Evolutionary conservation across 129 eudicot species (phyloP), one percentile per base, ranked within the genome.

Genomic region (Saussurea involucrata): DNA sequence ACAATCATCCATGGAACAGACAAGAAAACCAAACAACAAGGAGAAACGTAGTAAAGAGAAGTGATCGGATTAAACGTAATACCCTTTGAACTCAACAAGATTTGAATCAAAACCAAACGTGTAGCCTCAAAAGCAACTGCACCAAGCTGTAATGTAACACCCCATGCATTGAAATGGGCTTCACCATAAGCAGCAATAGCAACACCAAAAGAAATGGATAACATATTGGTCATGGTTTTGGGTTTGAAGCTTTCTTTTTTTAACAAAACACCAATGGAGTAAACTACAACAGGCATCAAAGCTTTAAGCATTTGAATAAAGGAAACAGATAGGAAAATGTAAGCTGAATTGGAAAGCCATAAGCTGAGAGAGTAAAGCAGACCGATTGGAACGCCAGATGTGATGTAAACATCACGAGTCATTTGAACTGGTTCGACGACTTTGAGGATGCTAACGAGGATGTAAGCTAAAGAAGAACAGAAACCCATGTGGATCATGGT

Each of bases 31-130:
- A 81, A 75, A 60, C 85, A 81, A 68, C 85, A 72, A 22, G 85
- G 85, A 6, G 85, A 68, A 34, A 80, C 84, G 24, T 80, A 80
- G 32, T 80, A 80, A 1, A 80, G 46, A 2, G 84, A 73, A 17
- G 92, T 88, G 20, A 88, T 88, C 3, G 89, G 86, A 20, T 88
- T 88, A 7, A 88, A 76, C 17, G 72, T 75, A 12, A 81, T 81
- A 4, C 85, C 85, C 42, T 81, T 81, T 0, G 69, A 42, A 12
- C 69, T 80, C 34, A 80, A 36, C 75, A 80, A 67, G 69, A 74
- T 80, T 28, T 81, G 85, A 44, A 81, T 81, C 80, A 81, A n/a
- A 27, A 81, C 85, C 68, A 81, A 68, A 13, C 85, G 66, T 0
- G 85, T 74, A 0, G 85, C 85, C 63, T 81, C 85, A 21, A 81